Evolutionary conservation across 225 moss, liverwort and hornwort genomes (phyloP).

Genomic region (Physcomitrium patens): DNA sequence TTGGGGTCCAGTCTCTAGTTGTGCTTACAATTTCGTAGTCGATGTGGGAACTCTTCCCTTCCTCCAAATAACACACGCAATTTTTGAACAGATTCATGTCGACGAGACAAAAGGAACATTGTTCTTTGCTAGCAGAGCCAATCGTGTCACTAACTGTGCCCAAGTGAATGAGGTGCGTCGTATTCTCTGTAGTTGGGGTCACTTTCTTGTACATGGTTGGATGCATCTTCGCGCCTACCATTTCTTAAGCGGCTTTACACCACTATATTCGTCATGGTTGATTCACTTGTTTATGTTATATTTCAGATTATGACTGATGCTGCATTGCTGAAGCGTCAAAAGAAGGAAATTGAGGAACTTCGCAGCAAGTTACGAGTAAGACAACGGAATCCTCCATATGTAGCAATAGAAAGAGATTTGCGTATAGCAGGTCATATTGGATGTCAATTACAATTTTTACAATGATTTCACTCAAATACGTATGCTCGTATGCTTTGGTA

Average conservation of each 20-base stretch:
- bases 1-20: constrained; percentile 15
- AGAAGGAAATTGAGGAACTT: constrained; percentile 94
- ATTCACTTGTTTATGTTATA: constrained; percentile 19
- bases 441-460: background rate
- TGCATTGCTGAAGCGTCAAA: constrained; percentile 94
- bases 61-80: constrained; percentile 2
- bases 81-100: constrained; percentile 75
- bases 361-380: constrained; percentile 83
- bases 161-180: constrained; percentile 93
- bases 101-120: constrained; percentile 94
- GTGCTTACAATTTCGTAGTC: constrained; percentile 12
- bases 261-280: background rate
- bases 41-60: background rate
- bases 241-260: constrained; percentile 1
- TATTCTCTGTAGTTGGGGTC: background rate
- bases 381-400: constrained; percentile 5
- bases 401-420: constrained; percentile 8
- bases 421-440: constrained; percentile 5
- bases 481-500: background rate
- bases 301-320: constrained; percentile 94
- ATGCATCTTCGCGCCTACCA: background rate
- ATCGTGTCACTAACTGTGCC: constrained; percentile 94
- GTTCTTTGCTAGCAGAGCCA: constrained; percentile 95
- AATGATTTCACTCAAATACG: background rate
- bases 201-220: background rate